These are phyloP conservation scores for Viola pubescens DNA, from an alignment of 441 rosid genomes.

Conservation along the genomic window DNA sequence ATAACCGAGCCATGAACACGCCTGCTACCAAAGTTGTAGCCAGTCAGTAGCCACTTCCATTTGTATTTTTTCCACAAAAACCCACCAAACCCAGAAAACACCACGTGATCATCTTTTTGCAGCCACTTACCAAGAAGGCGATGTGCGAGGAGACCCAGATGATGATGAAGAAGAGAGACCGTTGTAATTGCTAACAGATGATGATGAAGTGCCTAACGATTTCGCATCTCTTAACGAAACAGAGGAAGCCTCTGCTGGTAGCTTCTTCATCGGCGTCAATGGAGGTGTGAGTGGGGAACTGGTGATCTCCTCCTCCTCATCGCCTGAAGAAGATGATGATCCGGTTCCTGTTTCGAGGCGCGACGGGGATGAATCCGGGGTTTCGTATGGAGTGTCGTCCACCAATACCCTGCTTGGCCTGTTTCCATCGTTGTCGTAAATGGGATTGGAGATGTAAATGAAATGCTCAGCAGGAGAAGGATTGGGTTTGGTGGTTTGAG, in stretches of 20 bases:
- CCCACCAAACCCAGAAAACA: no score
- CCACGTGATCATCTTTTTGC: no score
- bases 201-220: constrained; percentile 42
- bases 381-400: constrained; percentile 56
- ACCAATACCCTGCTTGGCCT: constrained; percentile 14
- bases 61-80: no score
- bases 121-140: constrained; percentile 59
- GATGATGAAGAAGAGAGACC: constrained; percentile 55
- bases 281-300: constrained; percentile 24
- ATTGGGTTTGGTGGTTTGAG: constrained; percentile 15
- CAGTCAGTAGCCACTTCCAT: neutral
- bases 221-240: constrained; percentile 46
- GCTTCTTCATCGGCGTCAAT: constrained; percentile 73
- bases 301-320: constrained; percentile 31
- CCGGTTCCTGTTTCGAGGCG: constrained; percentile 31
- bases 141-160: constrained; percentile 56
- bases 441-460: constrained; percentile 81
- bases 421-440: constrained; percentile 30
- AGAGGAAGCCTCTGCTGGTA: constrained; percentile 64
- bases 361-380: constrained; percentile 76
- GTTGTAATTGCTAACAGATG: constrained; percentile 40
- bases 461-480: constrained; percentile 25
- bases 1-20: constrained; percentile 27
- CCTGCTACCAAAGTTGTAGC: constrained; percentile 8
- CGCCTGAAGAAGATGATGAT: constrained; percentile 18